These are phyloP conservation scores for Zangia roseola DNA, from an alignment of 768 basidiomycete species.

Conservation along the genomic window DNA sequence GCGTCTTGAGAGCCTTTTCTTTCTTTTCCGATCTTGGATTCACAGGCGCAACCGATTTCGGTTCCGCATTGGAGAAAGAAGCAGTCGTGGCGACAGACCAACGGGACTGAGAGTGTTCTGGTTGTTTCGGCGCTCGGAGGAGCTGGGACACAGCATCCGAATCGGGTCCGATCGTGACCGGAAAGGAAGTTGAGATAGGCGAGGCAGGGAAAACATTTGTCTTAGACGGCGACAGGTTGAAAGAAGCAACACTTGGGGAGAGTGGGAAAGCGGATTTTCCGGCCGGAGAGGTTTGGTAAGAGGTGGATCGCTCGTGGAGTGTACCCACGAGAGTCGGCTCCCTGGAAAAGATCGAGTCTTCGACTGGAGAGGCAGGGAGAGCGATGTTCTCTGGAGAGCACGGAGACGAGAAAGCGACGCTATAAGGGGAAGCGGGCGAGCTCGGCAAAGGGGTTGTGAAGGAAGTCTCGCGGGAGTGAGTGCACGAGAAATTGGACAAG, in stretches of 20 bases:
- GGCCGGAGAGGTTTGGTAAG: background rate
- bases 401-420: constrained; percentile 12
- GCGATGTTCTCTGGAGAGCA: constrained; percentile 26
- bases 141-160: background rate
- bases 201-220: constrained; percentile 9
- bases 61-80: constrained; percentile 20
- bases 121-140: constrained; percentile 5
- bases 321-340: background rate
- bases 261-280: background rate
- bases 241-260: constrained; percentile 5
- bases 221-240: constrained; percentile 3
- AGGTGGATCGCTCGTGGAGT: constrained; percentile 3
- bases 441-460: constrained; percentile 25
- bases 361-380: constrained; percentile 25
- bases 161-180: background rate
- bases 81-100: constrained; percentile 35
- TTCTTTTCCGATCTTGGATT: constrained; percentile 19
- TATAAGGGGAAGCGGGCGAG: constrained; percentile 22
- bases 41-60: constrained; percentile 3
- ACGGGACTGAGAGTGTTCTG: constrained; percentile 17
- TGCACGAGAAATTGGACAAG: constrained; percentile 25
- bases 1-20: constrained; percentile 23
- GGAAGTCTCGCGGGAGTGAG: constrained; percentile 26
- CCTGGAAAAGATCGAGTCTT: constrained; percentile 7
- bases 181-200: background rate